Evolutionary conservation across 768 basidiomycete species (phyloP), one percentile per base, ranked within the genome.

Genomic region (Austroboletus festivus): DNA sequence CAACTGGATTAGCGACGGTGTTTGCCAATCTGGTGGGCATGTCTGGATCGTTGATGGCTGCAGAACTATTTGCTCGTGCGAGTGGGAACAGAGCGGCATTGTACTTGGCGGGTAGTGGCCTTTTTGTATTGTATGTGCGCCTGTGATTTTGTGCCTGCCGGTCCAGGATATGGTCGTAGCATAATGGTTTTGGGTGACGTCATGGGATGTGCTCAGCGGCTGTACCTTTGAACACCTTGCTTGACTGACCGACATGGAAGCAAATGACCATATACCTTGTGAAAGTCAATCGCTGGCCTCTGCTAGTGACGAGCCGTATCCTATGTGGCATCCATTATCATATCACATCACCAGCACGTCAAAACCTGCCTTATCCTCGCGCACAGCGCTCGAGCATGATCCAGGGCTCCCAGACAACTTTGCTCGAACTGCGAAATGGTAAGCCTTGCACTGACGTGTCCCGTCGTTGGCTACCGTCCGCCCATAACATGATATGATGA

Each of bases 351-450:
- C 62, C 1, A 40, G 34, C 7, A 2, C 53, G 3, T 66, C 65
- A 0, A 24, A 28, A 3, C 51, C 47, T 38, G 26, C 35, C 9
- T 26, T 58, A 4, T 26, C 42, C 19, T 59, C 56, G 2, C 42
- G 16, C 1, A 44, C 56, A 9, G 39, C 51, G 5, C 58, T 70
- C 16, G 46, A 54, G 5, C 46, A 53, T 2, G 65, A 70, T 42
- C 26, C 52, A 6, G 50, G 61, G 24, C 52, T 62, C 19, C 46
- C 57, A 3, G 53, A 68, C 46, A 80, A 83, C 55, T 86, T 86
- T 59, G 71, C 73, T 19, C 69, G 85, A 11, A 68, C 66, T 16
- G 76, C 77, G 0, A 79, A 77, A 68, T 83, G 84, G 84, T 82
- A 21, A 54, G 52, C 20, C 61, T 53, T n/a, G 18, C 5, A 8